A percentile compares a stretch with the other conserved stretches of the same genome.
These are phyloP conservation scores for Turritis glabra DNA, from an alignment of 345 rosid species.

Conservation along the genomic window DNA sequence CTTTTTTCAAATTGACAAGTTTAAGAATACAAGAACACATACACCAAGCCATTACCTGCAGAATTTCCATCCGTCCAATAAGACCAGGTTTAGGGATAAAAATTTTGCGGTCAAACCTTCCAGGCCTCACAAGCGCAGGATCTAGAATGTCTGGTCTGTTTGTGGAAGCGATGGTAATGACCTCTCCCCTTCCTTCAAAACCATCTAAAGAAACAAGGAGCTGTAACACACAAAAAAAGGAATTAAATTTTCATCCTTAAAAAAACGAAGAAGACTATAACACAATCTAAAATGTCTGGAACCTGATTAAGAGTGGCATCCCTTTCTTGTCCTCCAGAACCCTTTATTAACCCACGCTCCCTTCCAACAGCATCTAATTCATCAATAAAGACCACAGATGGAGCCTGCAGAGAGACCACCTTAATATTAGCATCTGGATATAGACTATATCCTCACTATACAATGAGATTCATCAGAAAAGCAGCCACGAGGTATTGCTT, in stretches of 20 bases:
- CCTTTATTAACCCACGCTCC: slow-evolving; percentile 91
- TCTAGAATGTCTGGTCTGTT: slow-evolving; percentile 95
- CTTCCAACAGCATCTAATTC: slow-evolving; percentile 98
- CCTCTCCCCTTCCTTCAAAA: slow-evolving; percentile 96
- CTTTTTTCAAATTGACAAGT: background rate
- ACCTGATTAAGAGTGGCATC: slow-evolving; percentile 99
- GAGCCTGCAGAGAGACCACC: slow-evolving; percentile 55
- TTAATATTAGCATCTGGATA: slow-evolving; percentile 4
- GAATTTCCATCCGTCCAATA: slow-evolving; percentile 87
- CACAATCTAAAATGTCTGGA: slow-evolving; percentile 5
- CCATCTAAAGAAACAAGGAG: slow-evolving; percentile 95
- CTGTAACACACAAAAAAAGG: slow-evolving; percentile 43
- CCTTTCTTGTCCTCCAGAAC: slow-evolving; percentile 98
- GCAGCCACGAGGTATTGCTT: background rate
- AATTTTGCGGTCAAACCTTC: slow-evolving; percentile 84
- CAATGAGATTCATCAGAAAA: background rate
- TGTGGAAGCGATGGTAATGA: slow-evolving; percentile 93
- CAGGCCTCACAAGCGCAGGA: slow-evolving; percentile 95
- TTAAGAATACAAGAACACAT: background rate
- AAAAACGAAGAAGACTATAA: background rate
- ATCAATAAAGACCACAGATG: slow-evolving; percentile 91
- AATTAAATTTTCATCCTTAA: background rate
- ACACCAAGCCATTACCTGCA: slow-evolving; percentile 50
- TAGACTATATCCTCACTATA: background rate
- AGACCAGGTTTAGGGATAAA: slow-evolving; percentile 86